Evolutionary conservation across 1,284 basidiomycete species (phyloP).

Genomic region (Ustilago xerochloae): DNA sequence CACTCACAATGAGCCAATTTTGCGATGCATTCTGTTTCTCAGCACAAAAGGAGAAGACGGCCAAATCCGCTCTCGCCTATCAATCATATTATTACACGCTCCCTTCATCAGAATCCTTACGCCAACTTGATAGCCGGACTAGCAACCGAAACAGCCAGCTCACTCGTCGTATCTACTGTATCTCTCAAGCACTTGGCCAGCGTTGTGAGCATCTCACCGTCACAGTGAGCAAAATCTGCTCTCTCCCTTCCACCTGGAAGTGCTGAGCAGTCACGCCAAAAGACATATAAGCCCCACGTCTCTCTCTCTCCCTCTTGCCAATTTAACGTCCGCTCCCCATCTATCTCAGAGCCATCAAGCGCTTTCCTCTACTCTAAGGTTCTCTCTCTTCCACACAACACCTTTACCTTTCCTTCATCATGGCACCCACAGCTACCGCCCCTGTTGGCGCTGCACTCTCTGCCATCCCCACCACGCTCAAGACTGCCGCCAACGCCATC

Average conservation of each 20-base stretch:
- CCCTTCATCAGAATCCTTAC: not conserved
- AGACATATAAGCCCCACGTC: conserved; percentile 24
- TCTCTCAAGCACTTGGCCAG: not conserved
- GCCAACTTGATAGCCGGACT: conserved; percentile 25
- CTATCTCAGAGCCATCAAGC: too few species aligned
- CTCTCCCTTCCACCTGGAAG: not conserved
- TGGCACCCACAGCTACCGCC: conserved; percentile 54
- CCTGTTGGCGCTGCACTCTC: conserved; percentile 22
- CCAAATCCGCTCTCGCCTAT: not conserved
- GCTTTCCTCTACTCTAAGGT: too few species aligned
- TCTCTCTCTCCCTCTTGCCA: not conserved
- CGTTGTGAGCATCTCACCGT: not conserved
- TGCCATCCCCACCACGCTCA: conserved; percentile 34
- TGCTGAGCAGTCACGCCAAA: conserved; percentile 1
- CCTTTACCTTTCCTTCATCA: too few species aligned
- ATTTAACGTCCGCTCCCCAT: not conserved
- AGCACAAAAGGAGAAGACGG: not conserved
- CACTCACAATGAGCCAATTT: conserved; percentile 27
- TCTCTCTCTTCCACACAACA: too few species aligned
- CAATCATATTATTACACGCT: not conserved
- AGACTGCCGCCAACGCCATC: conserved; percentile 39
- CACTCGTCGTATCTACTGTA: not conserved
- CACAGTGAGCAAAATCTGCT: conserved; percentile 11
- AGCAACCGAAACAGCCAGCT: conserved; percentile 26
- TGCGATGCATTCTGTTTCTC: not conserved